Percentiles rank a stretch among this genome's conserved stretches.
These are phyloP conservation scores for Pseudopediastrum boryanum DNA, from an alignment of 139 green algal species.

Conservation along the genomic window DNA sequence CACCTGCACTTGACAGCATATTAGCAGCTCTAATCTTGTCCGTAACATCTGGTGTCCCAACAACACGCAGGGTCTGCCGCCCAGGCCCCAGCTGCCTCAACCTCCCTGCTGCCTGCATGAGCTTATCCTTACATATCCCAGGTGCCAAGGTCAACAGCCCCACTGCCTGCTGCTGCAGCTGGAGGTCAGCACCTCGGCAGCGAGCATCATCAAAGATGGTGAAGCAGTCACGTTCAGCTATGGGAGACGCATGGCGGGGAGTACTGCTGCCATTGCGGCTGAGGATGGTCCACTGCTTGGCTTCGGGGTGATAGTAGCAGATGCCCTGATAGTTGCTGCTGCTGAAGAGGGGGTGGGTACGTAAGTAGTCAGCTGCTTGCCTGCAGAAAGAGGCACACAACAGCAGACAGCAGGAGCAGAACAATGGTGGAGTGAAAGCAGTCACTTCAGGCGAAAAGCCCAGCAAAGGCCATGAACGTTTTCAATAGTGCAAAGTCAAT, in stretches of 20 bases:
- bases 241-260: conserved; percentile 33
- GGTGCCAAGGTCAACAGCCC: conserved; percentile 66
- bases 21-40: conserved; percentile 29
- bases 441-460: no score
- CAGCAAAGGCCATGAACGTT: no score
- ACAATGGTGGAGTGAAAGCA: no score
- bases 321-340: conserved; percentile 47
- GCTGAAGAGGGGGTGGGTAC: background rate
- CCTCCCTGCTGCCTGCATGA: conserved; percentile 62
- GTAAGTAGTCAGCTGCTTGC: conserved; percentile 32
- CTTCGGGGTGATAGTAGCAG: conserved; percentile 42
- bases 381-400: background rate
- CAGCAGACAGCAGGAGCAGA: background rate
- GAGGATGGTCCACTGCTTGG: conserved; percentile 33
- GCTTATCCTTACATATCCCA: conserved; percentile 63
- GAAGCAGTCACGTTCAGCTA: conserved; percentile 51
- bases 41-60: conserved; percentile 39
- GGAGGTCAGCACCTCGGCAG: conserved; percentile 52
- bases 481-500: no score
- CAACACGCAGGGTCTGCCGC: conserved; percentile 42
- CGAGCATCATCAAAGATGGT: conserved; percentile 62
- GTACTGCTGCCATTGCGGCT: conserved; percentile 40
- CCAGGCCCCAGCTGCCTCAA: conserved; percentile 51
- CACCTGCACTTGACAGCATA: no score
- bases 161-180: conserved; percentile 49